Conservation (phyloP, 1,284 basidiomycete genomes). For the Fomitopsis pinicola region DNA sequence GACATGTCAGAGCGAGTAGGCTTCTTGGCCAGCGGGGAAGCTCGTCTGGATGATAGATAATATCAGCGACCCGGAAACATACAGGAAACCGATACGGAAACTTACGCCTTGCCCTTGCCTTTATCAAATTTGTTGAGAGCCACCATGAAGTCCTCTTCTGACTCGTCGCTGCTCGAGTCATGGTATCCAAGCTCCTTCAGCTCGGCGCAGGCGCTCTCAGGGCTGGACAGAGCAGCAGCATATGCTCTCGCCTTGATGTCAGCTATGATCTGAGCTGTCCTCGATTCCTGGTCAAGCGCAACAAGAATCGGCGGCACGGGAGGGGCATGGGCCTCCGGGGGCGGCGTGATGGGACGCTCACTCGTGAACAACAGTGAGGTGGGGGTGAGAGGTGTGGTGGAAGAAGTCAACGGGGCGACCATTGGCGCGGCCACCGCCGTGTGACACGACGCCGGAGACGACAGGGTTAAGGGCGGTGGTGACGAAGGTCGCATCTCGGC, state of each 20-base stretch:
- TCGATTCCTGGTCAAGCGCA: constrained; percentile 40
- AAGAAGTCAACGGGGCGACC: background rate
- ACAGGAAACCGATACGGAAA: background rate
- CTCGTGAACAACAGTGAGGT: constrained; percentile 4
- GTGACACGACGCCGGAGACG: background rate
- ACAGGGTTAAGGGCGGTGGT: background rate
- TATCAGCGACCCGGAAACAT: background rate
- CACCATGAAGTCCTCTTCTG: constrained; percentile 15
- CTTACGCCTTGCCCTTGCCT: constrained; percentile 13
- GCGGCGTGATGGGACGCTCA: constrained; percentile 33
- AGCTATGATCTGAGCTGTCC: constrained; percentile 55
- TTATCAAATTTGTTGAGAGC: constrained; percentile 5
- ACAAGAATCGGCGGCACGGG: constrained; percentile 35
- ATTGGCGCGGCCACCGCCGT: background rate
- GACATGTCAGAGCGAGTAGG: background rate
- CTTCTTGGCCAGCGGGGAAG: background rate
- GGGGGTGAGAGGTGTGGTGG: background rate
- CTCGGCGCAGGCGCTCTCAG: constrained; percentile 27
- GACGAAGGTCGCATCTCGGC: background rate
- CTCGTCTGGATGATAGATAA: background rate
- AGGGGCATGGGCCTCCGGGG: constrained; percentile 30
- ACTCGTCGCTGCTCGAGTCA: constrained; percentile 42
- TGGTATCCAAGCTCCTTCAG: constrained; percentile 41
- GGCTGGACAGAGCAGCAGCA: constrained; percentile 37
- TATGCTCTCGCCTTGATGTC: constrained; percentile 49